Evolutionary conservation across 306 rosid genomes (phyloP), one percentile per base, ranked within the genome.

Genomic region (Boehmeria nivea): DNA sequence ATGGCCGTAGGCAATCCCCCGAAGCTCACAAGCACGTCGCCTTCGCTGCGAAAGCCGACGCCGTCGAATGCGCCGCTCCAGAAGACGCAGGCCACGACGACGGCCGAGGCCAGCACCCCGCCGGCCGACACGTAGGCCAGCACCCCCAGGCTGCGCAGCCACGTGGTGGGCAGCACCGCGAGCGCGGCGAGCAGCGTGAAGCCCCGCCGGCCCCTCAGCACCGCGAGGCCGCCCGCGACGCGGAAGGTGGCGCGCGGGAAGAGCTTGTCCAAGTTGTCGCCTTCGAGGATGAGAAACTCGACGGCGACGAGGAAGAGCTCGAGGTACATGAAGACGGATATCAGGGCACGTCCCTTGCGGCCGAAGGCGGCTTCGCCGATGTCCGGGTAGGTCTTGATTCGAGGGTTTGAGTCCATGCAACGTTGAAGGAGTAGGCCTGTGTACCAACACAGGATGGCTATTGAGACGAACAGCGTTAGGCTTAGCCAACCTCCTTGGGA

Each of bases 401-500:
- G 28, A 5, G 80, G 80, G 44, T 68, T 39, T 51, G 49, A 13
- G 1, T 58, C 61, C 87, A 87, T 87, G 38, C 96, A 87, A 27
- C 82, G 64, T 31, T 64, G 58, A 5, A 77, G 65, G 59, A 87
- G 89, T 40, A 77, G 26, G 2, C 78, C 96, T 1, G 94, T 87
- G 63, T 81, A 87, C 73, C 83, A 84, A 44, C 83, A 75, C 7
- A 84, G 51, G 16, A 54, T 59, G 5, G 87, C 85, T 11, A 87
- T 66, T 1, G 74, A 3, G 22, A 84, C 43, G 0, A 87, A 71
- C 10, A 79, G 48, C 1, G 73, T 43, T 11, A 84, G 50, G 63
- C 87, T 81, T 23, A 77, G n/a, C 96, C 94, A 84, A 38, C 96
- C 96, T 60, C 87, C 95, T 69, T 79, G 59, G 14, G 85, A 72